These are phyloP conservation scores for Naganishia albida DNA, from an alignment of 1,284 basidiomycete genomes.

Conservation along the genomic window DNA sequence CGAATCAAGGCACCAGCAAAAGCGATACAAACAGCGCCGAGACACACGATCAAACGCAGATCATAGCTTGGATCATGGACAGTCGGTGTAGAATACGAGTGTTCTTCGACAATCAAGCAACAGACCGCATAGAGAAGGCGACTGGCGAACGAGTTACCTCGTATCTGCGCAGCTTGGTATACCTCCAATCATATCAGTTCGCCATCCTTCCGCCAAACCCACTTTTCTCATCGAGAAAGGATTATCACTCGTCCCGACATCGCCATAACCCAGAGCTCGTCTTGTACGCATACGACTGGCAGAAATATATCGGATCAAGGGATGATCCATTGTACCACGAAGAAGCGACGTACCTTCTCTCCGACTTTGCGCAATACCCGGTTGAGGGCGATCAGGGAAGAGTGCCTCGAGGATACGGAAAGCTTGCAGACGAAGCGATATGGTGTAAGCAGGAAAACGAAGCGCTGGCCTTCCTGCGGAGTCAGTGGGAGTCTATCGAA, in stretches of 20 bases:
- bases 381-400: slow-evolving; percentile 4
- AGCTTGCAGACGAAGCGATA: slow-evolving; percentile 6
- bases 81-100: slow-evolving; percentile 23
- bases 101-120: slow-evolving; percentile 24
- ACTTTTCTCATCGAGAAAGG: not conserved
- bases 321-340: slow-evolving; percentile 26
- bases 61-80: slow-evolving; percentile 26
- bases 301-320: slow-evolving; percentile 18
- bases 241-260: slow-evolving; percentile 7
- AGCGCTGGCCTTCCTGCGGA: slow-evolving; percentile 1
- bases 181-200: slow-evolving; percentile 17
- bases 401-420: slow-evolving; percentile 12
- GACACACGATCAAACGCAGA: slow-evolving; percentile 12
- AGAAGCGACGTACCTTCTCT: slow-evolving; percentile 19
- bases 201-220: slow-evolving; percentile 13
- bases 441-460: slow-evolving; percentile 22
- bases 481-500: not conserved
- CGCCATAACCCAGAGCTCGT: slow-evolving; percentile 14
- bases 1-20: not conserved
- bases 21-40: not conserved
- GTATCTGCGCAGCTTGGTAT: slow-evolving; percentile 21
- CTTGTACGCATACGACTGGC: slow-evolving; percentile 17
- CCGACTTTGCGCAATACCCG: slow-evolving; percentile 16
- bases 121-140: slow-evolving; percentile 14
- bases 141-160: slow-evolving; percentile 21